Evolutionary conservation across 2,329 filamentous ascomycete genomes (phyloP).

Genomic region (Arachnopeziza araneosa): DNA sequence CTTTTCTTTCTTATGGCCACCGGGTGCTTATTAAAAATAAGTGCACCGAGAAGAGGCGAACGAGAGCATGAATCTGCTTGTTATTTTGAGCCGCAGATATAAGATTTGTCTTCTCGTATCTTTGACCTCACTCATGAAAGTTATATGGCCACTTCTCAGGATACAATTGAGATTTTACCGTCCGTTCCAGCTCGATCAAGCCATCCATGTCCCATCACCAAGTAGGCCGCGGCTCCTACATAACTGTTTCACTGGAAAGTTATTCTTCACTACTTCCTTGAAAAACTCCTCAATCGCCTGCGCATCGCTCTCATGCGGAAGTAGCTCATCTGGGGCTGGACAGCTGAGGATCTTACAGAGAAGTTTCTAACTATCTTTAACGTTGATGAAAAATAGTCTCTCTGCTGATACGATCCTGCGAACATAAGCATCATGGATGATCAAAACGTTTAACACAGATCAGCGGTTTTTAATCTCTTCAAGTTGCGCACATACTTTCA

Average conservation of each 20-base stretch:
- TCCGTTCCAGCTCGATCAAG: neutral
- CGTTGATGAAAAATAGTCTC: conserved; percentile 12
- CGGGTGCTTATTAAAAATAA: no score
- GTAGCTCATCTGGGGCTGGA: conserved; percentile 28
- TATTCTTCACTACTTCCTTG: conserved; percentile 2
- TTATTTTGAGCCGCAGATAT: no score
- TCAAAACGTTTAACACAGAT: neutral
- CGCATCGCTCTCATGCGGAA: conserved; percentile 27
- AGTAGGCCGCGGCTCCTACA: neutral
- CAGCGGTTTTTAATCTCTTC: neutral
- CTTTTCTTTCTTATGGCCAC: no score
- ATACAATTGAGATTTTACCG: neutral
- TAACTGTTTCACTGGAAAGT: conserved; percentile 3
- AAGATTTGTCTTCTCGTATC: no score
- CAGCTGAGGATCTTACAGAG: conserved; percentile 31
- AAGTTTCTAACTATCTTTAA: conserved; percentile 30
- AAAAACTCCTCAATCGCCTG: conserved; percentile 12
- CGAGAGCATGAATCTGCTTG: no score
- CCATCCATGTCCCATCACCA: neutral
- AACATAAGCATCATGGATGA: conserved; percentile 12
- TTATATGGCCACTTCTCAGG: neutral
- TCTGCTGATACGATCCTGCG: conserved; percentile 8
- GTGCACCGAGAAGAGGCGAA: no score
- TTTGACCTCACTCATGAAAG: no score
- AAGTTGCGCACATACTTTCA: neutral